These are phyloP conservation scores for Mycena olivaceomarginata DNA, from an alignment of 768 basidiomycete genomes.

Conservation along the genomic window DNA sequence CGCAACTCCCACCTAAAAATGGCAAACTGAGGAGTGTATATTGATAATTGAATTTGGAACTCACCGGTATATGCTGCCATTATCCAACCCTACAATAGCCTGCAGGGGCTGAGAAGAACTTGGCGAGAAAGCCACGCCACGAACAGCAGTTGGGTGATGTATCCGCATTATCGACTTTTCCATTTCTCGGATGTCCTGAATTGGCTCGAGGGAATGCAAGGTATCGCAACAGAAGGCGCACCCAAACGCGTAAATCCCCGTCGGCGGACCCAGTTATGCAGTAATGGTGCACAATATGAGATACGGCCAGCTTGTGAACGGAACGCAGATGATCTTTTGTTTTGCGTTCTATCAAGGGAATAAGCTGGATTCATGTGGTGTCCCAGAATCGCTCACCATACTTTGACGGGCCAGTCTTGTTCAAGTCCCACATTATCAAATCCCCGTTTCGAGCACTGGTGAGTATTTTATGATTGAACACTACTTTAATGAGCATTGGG, in stretches of 20 bases:
- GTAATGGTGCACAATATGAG: conserved; percentile 80
- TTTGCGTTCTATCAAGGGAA: conserved; percentile 68
- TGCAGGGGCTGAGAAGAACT: conserved; percentile 79
- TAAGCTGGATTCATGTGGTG: conserved; percentile 10
- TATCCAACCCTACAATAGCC: conserved; percentile 81
- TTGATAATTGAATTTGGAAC: conserved; percentile 29
- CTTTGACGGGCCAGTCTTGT: conserved; percentile 79
- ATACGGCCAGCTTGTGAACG: conserved; percentile 82
- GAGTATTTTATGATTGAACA: conserved; percentile 83
- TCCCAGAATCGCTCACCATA: conserved; percentile 69
- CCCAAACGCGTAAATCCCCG: conserved; percentile 89
- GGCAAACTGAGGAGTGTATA: neutral
- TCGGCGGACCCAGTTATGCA: conserved; percentile 90
- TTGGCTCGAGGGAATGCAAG: conserved; percentile 2
- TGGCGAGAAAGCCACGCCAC: conserved; percentile 83
- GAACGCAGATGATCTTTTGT: conserved; percentile 84
- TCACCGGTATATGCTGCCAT: conserved; percentile 82
- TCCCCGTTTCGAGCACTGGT: conserved; percentile 90
- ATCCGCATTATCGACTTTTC: conserved; percentile 82
- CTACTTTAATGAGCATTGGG: conserved; percentile 57
- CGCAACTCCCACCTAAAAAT: conserved; percentile 82
- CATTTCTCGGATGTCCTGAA: conserved; percentile 84
- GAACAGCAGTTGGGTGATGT: conserved; percentile 81
- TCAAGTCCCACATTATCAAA: conserved; percentile 89
- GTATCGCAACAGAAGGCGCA: conserved; percentile 55